These are phyloP conservation scores for Silene coronaria DNA, from an alignment of 179 eudicot species.

Conservation along the genomic window DNA sequence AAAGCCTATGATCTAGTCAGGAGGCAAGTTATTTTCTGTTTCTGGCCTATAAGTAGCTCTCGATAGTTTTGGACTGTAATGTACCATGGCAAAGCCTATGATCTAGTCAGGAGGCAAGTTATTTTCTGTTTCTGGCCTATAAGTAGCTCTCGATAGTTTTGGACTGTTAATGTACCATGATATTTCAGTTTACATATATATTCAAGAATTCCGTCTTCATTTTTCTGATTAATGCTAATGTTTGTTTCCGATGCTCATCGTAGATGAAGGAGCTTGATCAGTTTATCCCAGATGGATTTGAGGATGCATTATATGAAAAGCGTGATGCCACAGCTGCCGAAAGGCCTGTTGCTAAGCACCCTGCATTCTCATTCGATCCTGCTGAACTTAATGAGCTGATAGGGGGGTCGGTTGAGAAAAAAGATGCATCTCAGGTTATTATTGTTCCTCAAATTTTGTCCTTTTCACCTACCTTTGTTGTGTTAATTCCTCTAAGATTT, in stretches of 20 bases:
- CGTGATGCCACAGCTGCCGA: conserved; percentile 19
- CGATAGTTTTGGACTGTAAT: background rate
- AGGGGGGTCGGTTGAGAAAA: conserved; percentile 24
- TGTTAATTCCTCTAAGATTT: conserved; percentile 9
- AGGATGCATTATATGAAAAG: conserved; percentile 38
- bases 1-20: background rate
- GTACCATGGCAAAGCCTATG: background rate
- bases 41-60: background rate
- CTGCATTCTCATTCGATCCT: conserved; percentile 24
- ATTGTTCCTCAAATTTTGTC: background rate
- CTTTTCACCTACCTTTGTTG: background rate
- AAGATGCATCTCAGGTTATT: conserved; percentile 37
- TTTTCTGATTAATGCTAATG: background rate
- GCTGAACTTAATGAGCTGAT: conserved; percentile 22
- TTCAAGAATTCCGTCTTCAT: background rate
- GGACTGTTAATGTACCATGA: background rate
- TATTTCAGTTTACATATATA: background rate
- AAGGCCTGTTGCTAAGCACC: conserved; percentile 24
- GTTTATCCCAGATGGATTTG: conserved; percentile 61
- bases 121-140: background rate
- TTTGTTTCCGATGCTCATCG: conserved; percentile 6
- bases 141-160: background rate
- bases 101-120: background rate
- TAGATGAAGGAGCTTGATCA: conserved; percentile 77
- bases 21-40: background rate